Evolutionary conservation across 257 asterid genomes (phyloP).

Genomic region (Cordia subcordata): DNA sequence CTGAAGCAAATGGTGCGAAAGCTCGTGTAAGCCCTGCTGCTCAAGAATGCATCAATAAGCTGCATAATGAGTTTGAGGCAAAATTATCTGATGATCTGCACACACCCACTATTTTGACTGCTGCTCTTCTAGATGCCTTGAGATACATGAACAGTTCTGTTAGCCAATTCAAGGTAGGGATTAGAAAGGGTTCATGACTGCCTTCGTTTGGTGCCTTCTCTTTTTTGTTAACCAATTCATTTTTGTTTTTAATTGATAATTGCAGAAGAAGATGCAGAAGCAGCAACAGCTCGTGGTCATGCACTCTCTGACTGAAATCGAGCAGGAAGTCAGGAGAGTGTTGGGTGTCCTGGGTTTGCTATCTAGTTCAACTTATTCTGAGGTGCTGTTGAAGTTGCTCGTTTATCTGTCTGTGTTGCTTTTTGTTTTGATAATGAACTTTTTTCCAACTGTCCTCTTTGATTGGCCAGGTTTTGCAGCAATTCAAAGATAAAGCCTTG

Average conservation of each 20-base stretch:
- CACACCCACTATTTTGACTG: conserved; percentile 59
- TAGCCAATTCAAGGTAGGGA: conserved; percentile 53
- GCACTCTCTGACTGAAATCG: conserved; percentile 29
- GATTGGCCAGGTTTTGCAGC: conserved; percentile 54
- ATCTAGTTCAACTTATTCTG: conserved; percentile 24
- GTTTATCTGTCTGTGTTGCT: background rate
- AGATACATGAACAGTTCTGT: conserved; percentile 46
- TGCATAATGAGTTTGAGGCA: conserved; percentile 53
- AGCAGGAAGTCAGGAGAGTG: conserved; percentile 27
- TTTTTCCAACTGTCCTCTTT: conserved; percentile 3
- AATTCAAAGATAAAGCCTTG: conserved; percentile 79
- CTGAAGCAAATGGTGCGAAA: conserved; percentile 26
- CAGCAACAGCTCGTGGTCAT: conserved; percentile 21
- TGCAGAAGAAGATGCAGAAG: conserved; percentile 31
- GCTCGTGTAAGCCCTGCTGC: conserved; percentile 38
- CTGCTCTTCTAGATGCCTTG: conserved; percentile 60
- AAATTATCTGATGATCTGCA: conserved; percentile 81
- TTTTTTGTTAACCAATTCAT: background rate
- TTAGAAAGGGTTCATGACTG: background rate
- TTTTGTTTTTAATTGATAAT: conserved; percentile 2
- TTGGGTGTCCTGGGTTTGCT: conserved; percentile 39
- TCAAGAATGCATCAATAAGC: conserved; percentile 49
- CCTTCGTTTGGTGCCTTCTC: background rate
- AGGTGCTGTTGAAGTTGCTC: conserved; percentile 19
- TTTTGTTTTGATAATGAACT: background rate